Percentiles rank a stretch among this genome's conserved stretches.
Conservation (phyloP, 495 filamentous ascomycete genomes). For the Venustampulla echinocandica region DNA sequence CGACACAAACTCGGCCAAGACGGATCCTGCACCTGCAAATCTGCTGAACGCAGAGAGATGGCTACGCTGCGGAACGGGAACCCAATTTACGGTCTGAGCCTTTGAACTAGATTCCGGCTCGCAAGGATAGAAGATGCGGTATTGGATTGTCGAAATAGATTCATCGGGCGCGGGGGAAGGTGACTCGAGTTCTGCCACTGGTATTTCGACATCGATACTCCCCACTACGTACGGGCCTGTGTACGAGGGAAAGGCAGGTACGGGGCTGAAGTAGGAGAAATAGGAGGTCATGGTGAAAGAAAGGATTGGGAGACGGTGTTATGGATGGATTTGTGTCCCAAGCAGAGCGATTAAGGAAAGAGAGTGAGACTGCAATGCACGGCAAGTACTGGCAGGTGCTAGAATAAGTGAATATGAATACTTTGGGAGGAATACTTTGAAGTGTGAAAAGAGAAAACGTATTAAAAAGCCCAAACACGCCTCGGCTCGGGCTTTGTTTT, state of each 20-base stretch:
- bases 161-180: constrained; percentile 41
- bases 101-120: constrained; percentile 31
- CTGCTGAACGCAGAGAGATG: constrained; percentile 58
- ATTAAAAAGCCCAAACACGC: no score
- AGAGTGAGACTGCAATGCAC: no score
- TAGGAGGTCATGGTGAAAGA: constrained; percentile 23
- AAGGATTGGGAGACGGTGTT: no score
- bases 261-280: constrained; percentile 38
- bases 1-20: constrained; percentile 51
- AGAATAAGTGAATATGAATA: no score
- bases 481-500: no score
- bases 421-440: no score
- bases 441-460: no score
- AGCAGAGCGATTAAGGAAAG: no score
- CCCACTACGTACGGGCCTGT: constrained; percentile 67
- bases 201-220: constrained; percentile 65
- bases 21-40: constrained; percentile 51
- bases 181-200: constrained; percentile 47
- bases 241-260: constrained; percentile 59
- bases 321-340: no score
- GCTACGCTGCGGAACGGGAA: constrained; percentile 61
- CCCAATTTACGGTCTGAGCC: constrained; percentile 46
- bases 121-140: constrained; percentile 69
- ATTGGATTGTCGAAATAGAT: constrained; percentile 55
- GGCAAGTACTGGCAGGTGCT: no score